Base-by-base conservation (phyloP, 495 filamentous ascomycete genomes). In the Aspergillus olivimuriae region DNA sequence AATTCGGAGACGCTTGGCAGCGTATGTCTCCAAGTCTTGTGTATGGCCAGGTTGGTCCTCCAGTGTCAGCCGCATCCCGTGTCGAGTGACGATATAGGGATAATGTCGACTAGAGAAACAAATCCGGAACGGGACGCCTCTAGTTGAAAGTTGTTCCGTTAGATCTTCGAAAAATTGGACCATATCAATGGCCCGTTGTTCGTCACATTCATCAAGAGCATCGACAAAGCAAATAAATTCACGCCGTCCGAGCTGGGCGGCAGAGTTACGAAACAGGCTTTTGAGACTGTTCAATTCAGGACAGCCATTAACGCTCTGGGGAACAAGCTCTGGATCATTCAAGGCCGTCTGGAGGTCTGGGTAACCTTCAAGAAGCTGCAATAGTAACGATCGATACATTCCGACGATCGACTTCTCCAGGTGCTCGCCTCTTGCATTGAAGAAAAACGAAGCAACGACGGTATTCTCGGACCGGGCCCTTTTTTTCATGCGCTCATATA, bases 361-460 rank as follows among this genome's bases (percentile, higher is more conserved):
- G 19, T 47, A 51, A 8, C 41, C 50, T 35, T 58, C 31, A 17
- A 69, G 54, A 2, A 70, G 43, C 34, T 67, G 63, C 4, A 51
- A 36, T 16, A 70, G 46, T 1, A 81, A 44, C 0, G 77, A 76
- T 28, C 75, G 74, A 46, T 79, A 81, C 70, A 80, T 76, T 4
- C 78, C 77, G 1, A 39, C 3, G 2, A 61, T 62, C 1, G 76
- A 73, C 43, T 69, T 75, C 53, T 80, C 75, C 18, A 81, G 51
- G 4, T 57, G 21, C 1, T 52, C 57, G 0, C 77, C 74, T 38
- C 70, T 55, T 0, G 69, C 72, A 26, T 75, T 66, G 53, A 77
- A 79, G 60, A 77, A 79, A 44, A 76, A 77, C 0, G 64, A 75
- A 5, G 68, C 41, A 2, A 55, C 55, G 11, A 65, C 40, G 31